Base-by-base conservation (phyloP, 2,329 filamentous ascomycete genomes). In the Monosporascus cannonballus region DNA sequence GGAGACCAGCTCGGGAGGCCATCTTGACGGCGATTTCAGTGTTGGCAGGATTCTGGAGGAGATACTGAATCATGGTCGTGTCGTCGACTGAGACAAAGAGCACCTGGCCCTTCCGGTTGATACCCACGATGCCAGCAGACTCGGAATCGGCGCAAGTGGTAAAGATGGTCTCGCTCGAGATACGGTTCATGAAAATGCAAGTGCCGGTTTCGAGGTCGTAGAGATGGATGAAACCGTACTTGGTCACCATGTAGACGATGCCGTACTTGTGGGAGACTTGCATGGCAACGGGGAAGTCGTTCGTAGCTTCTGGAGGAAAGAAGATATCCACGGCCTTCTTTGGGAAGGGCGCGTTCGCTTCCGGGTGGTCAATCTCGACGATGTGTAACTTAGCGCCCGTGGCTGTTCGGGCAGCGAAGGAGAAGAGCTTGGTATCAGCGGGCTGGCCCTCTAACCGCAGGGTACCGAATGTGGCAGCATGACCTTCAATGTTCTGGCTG, bases 181-280 rank as follows among this genome's bases (percentile, higher is more conserved):
- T 99, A 64, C 95, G 88, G 80, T 99, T 99, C 91, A 99, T 95
- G 82, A 96, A 99, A 69, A 99, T 94, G 70, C 90, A 95, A 14
- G 88, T 89, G 54, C 90, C 95, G 7, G 89, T 94, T 77, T 99
- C 95, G 53, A 99, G 84, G 67, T 99, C 95, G 74, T 99, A 97
- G 24, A 99, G 83, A 73, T 99, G 94, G 64, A 99, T 97, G 75
- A 97, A 99, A 50, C 94, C 94, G 67, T 96, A 99, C 73, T 99
- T 99, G 53, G 94, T 99, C 57, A 99, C 90, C 65, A 99, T 84
- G 73, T 96, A 96, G 66, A 99, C 87, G 68, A 99, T 85, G 66
- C 92, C 93, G 73, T 99, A 99, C 74, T 94, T 96, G 66, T 90
- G 86, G 3, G 94, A 97, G 47, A 99, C 87, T 74, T 99, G 95